phyloP scores from a whole-genome alignment of 1,139 yeast species.

The Protomyces lactucae-debilis region DNA sequence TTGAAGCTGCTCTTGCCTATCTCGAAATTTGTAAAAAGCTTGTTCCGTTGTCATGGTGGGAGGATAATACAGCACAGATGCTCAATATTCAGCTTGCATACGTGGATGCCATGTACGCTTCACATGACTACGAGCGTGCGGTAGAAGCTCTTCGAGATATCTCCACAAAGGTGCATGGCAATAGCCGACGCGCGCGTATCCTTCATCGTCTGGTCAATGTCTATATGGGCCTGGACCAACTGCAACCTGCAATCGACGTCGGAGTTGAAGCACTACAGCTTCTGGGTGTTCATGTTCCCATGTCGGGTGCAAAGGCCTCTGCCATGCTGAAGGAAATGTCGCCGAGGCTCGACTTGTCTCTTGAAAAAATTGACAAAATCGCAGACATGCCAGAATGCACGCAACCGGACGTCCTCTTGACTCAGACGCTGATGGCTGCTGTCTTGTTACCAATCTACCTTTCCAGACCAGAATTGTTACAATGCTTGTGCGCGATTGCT shows the following conservation, averaged over 20 bases:
- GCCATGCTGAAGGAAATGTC: background rate
- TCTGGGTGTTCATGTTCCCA: constrained; percentile 5
- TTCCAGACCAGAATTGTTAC: constrained; percentile 9
- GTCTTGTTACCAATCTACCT: constrained; percentile 15
- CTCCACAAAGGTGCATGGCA: background rate
- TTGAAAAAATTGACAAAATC: constrained; percentile 11
- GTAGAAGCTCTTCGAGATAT: background rate
- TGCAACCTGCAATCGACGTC: constrained; percentile 10
- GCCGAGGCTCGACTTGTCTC: constrained; percentile 4
- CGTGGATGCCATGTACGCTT: constrained; percentile 20
- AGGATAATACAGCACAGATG: background rate
- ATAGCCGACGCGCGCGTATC: background rate
- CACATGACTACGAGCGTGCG: constrained; percentile 8
- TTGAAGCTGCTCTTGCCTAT: constrained; percentile 14
- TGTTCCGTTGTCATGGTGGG: constrained; percentile 15
- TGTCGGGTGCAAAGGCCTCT: background rate
- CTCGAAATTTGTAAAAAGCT: constrained; percentile 2
- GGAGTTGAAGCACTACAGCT: constrained; percentile 11
- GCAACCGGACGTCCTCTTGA: background rate
- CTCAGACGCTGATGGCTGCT: constrained; percentile 13
- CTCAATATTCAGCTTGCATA: constrained; percentile 10
- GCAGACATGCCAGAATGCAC: background rate
- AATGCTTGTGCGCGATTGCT: constrained; percentile 5
- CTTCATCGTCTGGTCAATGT: constrained; percentile 10
- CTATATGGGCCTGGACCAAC: constrained; percentile 18